These are phyloP conservation scores for Saraca asoca DNA, from an alignment of 331 rosid genomes.

Conservation along the genomic window DNA sequence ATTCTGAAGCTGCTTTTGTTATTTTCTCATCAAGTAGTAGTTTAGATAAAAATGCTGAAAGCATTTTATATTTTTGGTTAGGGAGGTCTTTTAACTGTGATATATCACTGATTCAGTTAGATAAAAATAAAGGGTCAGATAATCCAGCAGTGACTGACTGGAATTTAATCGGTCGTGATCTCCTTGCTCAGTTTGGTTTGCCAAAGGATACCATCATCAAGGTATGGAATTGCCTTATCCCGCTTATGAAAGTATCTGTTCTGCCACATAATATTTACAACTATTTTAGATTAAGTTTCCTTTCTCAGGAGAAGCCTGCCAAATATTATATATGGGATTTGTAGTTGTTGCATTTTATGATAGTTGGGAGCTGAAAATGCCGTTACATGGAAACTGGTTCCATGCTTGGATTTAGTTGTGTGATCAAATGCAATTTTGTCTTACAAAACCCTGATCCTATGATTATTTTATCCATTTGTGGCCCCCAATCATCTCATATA, in stretches of 20 bases:
- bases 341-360: neutral
- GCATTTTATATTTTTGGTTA: slow-evolving; percentile 73
- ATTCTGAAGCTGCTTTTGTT: slow-evolving; percentile 70
- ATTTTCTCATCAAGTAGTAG: slow-evolving; percentile 60
- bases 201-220: slow-evolving; percentile 61
- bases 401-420: neutral
- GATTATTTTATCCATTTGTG: neutral
- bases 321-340: slow-evolving; percentile 20
- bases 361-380: slow-evolving; percentile 4
- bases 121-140: slow-evolving; percentile 53
- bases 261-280: neutral
- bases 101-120: slow-evolving; percentile 46
- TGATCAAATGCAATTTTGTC: no score
- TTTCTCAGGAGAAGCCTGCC: neutral
- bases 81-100: slow-evolving; percentile 64
- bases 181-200: slow-evolving; percentile 59
- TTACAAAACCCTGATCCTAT: no score
- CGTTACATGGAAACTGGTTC: slow-evolving; percentile 6
- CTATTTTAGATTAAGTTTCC: neutral
- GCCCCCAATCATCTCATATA: neutral
- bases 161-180: slow-evolving; percentile 60
- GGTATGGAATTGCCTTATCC: slow-evolving; percentile 50
- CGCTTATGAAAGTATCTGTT: slow-evolving; percentile 13
- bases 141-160: slow-evolving; percentile 58
- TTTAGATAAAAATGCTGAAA: slow-evolving; percentile 42